Evolutionary conservation across 805 yeast genomes (phyloP).

Genomic region (Zygoascus biomembranicola): DNA sequence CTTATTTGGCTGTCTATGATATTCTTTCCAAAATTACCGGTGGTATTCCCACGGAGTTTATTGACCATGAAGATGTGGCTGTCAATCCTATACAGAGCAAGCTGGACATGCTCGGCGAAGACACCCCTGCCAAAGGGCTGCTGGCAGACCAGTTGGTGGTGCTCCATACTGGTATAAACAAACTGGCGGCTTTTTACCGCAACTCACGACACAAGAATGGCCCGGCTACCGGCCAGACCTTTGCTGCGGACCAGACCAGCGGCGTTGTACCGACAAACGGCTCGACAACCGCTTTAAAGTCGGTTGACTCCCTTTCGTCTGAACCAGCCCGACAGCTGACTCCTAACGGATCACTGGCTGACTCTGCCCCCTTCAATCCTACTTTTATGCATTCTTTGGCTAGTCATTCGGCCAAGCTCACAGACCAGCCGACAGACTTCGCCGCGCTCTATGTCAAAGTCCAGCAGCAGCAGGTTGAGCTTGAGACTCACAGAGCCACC

Average conservation of each 20-base stretch:
- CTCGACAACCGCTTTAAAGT: background rate
- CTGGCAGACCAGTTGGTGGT: slow-evolving; percentile 12
- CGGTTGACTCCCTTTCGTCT: background rate
- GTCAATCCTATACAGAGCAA: background rate
- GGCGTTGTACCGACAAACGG: background rate
- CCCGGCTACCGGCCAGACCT: background rate
- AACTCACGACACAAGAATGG: background rate
- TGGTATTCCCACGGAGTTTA: slow-evolving; percentile 1
- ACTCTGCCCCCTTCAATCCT: background rate
- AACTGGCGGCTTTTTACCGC: background rate
- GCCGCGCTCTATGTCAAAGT: slow-evolving; percentile 24
- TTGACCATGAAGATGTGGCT: background rate
- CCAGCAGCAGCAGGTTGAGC: slow-evolving; percentile 29
- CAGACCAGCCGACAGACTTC: slow-evolving; percentile 1
- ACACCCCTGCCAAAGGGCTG: slow-evolving; percentile 17
- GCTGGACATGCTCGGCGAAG: slow-evolving; percentile 15
- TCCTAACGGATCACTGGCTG: background rate
- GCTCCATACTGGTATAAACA: slow-evolving; percentile 1
- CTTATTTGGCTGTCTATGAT: slow-evolving; percentile 17
- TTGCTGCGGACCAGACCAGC: background rate
- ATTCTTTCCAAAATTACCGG: slow-evolving; percentile 9
- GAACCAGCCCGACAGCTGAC: background rate
- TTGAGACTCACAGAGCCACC: slow-evolving; percentile 27
- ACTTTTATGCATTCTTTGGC: slow-evolving; percentile 1
- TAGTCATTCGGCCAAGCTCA: background rate